Percentiles rank a stretch among this genome's conserved stretches.
These are phyloP conservation scores for Phytophthora cryptogea DNA, from an alignment of 352 stramenopile genomes.

Conservation along the genomic window DNA sequence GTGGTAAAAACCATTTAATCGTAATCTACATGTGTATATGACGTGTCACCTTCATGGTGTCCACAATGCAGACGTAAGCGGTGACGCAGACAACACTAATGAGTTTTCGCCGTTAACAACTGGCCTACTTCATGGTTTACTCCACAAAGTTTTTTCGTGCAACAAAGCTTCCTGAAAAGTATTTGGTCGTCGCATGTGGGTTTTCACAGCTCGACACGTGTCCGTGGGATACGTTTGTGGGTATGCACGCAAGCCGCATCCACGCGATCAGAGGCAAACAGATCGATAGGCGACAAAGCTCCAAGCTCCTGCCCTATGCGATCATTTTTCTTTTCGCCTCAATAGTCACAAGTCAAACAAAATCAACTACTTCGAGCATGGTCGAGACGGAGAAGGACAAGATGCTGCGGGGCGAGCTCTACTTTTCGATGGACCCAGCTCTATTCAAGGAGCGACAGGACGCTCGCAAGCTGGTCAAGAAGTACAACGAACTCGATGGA, in stretches of 20 bases:
- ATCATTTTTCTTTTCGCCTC: conserved; percentile 21
- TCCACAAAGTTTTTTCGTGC: too few species aligned
- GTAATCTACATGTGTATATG: too few species aligned
- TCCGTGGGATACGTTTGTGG: neutral
- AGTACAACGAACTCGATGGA: conserved; percentile 47
- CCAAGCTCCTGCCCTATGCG: neutral
- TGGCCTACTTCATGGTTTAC: too few species aligned
- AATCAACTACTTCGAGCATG: neutral
- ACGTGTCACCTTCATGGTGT: too few species aligned
- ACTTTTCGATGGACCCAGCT: conserved; percentile 42
- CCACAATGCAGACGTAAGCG: too few species aligned
- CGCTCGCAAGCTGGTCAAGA: conserved; percentile 38
- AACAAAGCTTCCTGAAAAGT: neutral
- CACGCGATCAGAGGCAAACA: neutral
- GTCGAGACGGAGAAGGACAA: conserved; percentile 53
- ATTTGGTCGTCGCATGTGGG: neutral
- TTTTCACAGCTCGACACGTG: conserved; percentile 1
- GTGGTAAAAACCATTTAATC: too few species aligned
- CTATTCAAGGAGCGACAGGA: conserved; percentile 46
- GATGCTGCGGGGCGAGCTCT: conserved; percentile 68
- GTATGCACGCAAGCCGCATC: neutral
- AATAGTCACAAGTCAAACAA: conserved; percentile 10
- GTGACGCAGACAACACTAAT: too few species aligned
- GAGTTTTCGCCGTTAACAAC: too few species aligned
- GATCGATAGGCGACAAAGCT: neutral